phyloP scores from a whole-genome alignment of 2,329 filamentous ascomycete genomes.

The Acephala macrosclerotiorum region DNA sequence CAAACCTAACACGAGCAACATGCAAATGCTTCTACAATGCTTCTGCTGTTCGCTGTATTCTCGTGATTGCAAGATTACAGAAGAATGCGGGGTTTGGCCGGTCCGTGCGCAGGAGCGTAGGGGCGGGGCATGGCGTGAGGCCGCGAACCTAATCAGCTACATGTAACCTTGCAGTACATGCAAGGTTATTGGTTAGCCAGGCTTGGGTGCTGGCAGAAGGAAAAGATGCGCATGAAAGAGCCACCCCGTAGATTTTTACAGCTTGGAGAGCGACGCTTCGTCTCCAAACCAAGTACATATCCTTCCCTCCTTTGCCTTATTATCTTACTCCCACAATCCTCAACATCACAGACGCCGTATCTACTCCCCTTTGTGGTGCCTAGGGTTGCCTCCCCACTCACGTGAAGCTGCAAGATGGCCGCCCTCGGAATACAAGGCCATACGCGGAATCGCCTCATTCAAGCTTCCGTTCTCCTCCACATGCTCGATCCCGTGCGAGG shows the following conservation, averaged over 20 bases:
- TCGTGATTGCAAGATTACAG: too few species aligned
- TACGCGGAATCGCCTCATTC: conserved; percentile 27
- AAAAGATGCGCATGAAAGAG: neutral
- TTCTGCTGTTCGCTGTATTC: too few species aligned
- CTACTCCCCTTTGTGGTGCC: neutral
- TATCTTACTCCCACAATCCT: neutral
- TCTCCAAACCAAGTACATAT: neutral
- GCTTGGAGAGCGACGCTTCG: neutral
- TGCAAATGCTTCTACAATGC: too few species aligned
- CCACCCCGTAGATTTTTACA: neutral
- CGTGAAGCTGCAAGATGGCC: neutral
- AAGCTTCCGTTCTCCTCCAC: conserved; percentile 30
- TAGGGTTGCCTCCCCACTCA: neutral
- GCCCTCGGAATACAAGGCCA: conserved; percentile 24
- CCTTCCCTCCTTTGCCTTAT: neutral
- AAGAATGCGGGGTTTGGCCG: too few species aligned
- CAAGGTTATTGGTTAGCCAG: too few species aligned
- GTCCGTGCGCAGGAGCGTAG: too few species aligned
- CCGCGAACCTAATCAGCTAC: too few species aligned
- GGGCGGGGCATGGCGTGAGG: too few species aligned
- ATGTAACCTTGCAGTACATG: too few species aligned
- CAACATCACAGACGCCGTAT: neutral
- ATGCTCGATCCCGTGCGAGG: conserved; percentile 42
- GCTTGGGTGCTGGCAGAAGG: neutral
- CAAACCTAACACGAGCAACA: too few species aligned